phyloP scores from a whole-genome alignment of 768 basidiomycete species.

The Tylopilus plumbeoviolaceoides region DNA sequence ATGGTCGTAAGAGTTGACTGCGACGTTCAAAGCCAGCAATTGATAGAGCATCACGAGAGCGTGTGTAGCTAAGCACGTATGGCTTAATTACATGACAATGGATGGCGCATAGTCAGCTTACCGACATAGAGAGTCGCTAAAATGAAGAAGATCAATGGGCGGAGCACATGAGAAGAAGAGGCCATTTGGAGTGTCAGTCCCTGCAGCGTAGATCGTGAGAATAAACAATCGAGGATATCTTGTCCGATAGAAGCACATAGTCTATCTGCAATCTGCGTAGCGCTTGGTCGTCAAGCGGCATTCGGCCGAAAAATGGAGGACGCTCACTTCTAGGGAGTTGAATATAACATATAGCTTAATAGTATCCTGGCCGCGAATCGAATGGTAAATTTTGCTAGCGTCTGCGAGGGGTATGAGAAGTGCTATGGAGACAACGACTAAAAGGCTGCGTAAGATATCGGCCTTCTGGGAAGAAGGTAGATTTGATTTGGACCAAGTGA shows the following conservation, averaged over 20 bases:
- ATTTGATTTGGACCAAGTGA: constrained; percentile 47
- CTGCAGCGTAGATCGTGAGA: constrained; percentile 86
- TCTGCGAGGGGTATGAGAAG: constrained; percentile 84
- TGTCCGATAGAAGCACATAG: constrained; percentile 96
- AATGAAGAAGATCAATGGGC: constrained; percentile 80
- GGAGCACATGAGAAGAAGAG: constrained; percentile 60
- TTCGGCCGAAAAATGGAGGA: neutral
- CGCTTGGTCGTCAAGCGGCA: neutral
- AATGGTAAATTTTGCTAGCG: constrained; percentile 96
- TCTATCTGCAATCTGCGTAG: constrained; percentile 81
- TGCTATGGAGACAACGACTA: constrained; percentile 70
- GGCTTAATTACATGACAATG: neutral
- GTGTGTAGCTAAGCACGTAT: constrained; percentile 61
- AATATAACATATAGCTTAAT: constrained; percentile 99
- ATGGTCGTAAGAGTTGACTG: constrained; percentile 97
- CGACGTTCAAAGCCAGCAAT: constrained; percentile 90
- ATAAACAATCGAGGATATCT: constrained; percentile 94
- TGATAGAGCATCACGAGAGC: constrained; percentile 96
- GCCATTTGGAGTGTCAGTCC: constrained; percentile 60
- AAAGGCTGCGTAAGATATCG: constrained; percentile 77
- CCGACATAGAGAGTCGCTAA: constrained; percentile 82
- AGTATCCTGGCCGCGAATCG: constrained; percentile 95
- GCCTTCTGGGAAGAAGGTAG: constrained; percentile 89
- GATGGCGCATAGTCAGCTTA: constrained; percentile 32
- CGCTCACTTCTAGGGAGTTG: constrained; percentile 89